phyloP scores from a whole-genome alignment of 208 protist genomes.

The Trypanosoma mega region DNA sequence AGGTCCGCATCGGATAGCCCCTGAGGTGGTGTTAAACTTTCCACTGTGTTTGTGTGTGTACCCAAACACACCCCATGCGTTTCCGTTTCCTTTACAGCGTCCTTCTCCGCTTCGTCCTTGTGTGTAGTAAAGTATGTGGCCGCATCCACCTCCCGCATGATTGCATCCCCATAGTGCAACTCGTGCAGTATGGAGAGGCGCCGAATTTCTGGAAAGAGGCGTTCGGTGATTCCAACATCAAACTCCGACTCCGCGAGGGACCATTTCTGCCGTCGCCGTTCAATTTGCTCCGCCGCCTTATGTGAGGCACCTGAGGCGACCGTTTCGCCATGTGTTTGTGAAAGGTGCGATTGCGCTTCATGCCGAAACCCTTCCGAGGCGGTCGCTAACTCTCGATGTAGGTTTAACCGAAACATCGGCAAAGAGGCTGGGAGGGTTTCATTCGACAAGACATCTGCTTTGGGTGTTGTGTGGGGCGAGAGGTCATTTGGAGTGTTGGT shows the following conservation, averaged over 20 bases:
- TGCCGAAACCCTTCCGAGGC: background rate
- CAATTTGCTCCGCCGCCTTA: constrained; percentile 45
- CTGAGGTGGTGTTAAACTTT: too few relatives aligned
- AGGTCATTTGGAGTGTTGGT: too few relatives aligned
- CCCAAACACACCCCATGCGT: too few relatives aligned
- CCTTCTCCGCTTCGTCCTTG: background rate
- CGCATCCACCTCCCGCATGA: constrained; percentile 72
- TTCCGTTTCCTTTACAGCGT: constrained; percentile 6
- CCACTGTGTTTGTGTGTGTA: too few relatives aligned
- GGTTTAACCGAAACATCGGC: background rate
- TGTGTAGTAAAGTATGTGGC: constrained; percentile 42
- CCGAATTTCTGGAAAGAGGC: constrained; percentile 69
- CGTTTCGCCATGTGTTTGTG: background rate
- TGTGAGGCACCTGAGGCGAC: constrained; percentile 11
- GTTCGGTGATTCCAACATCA: constrained; percentile 73
- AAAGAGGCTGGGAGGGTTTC: background rate
- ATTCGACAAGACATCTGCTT: too few relatives aligned
- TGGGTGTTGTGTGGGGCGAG: too few relatives aligned
- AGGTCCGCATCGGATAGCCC: constrained; percentile 20
- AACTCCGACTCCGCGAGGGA: constrained; percentile 69
- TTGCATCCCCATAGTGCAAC: constrained; percentile 78
- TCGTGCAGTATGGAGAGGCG: constrained; percentile 77
- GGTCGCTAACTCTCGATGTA: constrained; percentile 14
- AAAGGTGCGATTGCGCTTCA: background rate
- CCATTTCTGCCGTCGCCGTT: constrained; percentile 72